Evolutionary conservation across 129 eudicot species (phyloP), one percentile per base, ranked within the genome.

Genomic region (Chrysanthemum makinoi): DNA sequence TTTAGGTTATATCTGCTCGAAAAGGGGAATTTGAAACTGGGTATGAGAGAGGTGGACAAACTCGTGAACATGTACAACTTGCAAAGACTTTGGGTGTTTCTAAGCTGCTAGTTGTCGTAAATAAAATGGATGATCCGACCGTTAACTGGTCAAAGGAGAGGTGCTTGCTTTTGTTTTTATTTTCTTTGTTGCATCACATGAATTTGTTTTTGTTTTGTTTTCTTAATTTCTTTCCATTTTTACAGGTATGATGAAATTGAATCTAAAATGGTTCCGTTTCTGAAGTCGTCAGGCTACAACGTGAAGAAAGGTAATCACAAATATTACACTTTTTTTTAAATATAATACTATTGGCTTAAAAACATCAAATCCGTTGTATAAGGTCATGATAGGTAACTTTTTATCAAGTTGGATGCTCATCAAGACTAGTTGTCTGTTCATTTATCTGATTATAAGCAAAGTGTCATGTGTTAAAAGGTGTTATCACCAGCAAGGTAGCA

Each of bases 1-100:
- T 75, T 65, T 64, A 93, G 98, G 98, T 93, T 10, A 89, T 93
- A 75, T 93, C 98, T 82, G 98, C 98, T 77, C 91, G 98, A 11
- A 93, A 89, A 77, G 98, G 98, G 43, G 98, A 93, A 83, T 93
- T 93, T 84, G 98, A 93, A 84, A 93, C 98, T 70, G 98, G 98
- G 50, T 93, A 83, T 77, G 98, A 93, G 78, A 89, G 83, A 84
- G 98, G 98, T 80, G 98, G 98, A 54, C 98, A 93, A 82, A 93
- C 98, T n/a, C 92, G 98, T 52, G 98, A 93, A 61, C 98, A 93
- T 89, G 98, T 93, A 67, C 91, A 84, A 56, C 98, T 93, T 56
- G 98, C 98, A 70, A 93, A 93, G 82, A 93, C 98, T 46, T 75
- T 93, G 77, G 98, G 98, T 73, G 98, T 93, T 61, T 77, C 95